Conservation (phyloP, 148 eudicot species). For the Spergularia marina region DNA sequence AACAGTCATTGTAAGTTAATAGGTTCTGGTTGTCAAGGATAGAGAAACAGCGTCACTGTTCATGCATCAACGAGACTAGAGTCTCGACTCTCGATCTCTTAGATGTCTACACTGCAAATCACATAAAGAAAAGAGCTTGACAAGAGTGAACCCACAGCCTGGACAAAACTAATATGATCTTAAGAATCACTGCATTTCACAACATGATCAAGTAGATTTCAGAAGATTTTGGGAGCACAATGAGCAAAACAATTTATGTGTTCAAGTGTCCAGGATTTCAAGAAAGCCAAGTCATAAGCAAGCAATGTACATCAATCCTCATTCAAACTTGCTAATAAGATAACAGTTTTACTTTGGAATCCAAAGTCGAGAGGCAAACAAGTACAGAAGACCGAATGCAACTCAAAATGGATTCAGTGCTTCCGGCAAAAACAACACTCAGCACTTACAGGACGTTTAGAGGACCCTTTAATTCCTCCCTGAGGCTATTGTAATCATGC, state of each 20-base stretch:
- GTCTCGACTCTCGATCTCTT: neutral
- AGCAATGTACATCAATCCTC: too few relatives aligned
- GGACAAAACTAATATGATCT: neutral
- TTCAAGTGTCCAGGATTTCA: too few relatives aligned
- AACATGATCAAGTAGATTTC: too few relatives aligned
- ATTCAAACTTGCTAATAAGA: too few relatives aligned
- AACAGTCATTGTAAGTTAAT: neutral
- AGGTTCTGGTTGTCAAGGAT: neutral
- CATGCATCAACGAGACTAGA: neutral
- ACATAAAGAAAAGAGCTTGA: neutral
- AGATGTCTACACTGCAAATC: neutral
- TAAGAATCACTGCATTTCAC: too few relatives aligned
- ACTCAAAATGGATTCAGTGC: neutral
- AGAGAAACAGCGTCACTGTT: neutral
- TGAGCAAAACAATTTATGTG: too few relatives aligned
- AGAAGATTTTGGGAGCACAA: too few relatives aligned
- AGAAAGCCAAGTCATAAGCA: too few relatives aligned
- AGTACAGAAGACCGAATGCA: neutral
- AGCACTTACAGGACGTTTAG: neutral
- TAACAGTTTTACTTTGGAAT: neutral
- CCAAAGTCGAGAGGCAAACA: neutral
- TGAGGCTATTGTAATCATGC: neutral
- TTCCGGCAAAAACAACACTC: neutral
- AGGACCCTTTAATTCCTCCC: neutral
- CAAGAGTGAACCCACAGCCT: neutral